A percentile compares a stretch with the other conserved stretches of the same genome.
Evolutionary conservation across 148 eudicot species (phyloP).

Genomic region (Linanthus parryae): DNA sequence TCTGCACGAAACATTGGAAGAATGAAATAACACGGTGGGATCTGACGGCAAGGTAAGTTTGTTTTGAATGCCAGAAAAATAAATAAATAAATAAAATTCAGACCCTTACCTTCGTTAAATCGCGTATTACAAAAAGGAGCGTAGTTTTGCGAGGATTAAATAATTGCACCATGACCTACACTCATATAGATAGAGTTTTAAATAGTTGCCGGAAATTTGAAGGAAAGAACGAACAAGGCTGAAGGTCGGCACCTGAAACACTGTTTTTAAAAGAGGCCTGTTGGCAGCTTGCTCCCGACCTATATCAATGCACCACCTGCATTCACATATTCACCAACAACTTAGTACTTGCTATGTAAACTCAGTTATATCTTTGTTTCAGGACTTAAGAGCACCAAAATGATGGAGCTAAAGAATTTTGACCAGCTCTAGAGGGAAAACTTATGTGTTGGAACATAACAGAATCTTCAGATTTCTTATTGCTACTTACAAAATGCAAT

Average conservation of each 20-base stretch:
- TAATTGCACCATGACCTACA: background rate
- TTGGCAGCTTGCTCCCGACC: background rate
- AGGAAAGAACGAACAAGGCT: background rate
- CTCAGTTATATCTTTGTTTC: too few species aligned
- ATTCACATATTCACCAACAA: too few species aligned
- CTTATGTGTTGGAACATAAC: too few species aligned
- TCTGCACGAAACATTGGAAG: background rate
- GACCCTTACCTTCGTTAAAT: background rate
- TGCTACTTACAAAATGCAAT: too few species aligned
- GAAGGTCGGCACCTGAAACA: background rate
- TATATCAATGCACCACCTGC: background rate
- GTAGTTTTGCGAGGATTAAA: background rate
- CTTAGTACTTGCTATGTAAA: too few species aligned
- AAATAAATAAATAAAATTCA: background rate
- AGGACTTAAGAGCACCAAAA: too few species aligned
- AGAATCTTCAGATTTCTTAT: too few species aligned
- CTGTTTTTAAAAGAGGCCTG: background rate
- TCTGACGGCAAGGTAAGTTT: background rate
- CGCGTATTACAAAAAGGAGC: background rate
- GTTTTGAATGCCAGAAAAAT: background rate
- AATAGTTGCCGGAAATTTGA: background rate
- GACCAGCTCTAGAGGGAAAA: too few species aligned
- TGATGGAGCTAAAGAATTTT: too few species aligned
- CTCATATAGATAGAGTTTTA: background rate
- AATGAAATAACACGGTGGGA: background rate